Evolutionary conservation across 805 yeast genomes (phyloP), one percentile per base, ranked within the genome.

Genomic region (Pichia eremophila): DNA sequence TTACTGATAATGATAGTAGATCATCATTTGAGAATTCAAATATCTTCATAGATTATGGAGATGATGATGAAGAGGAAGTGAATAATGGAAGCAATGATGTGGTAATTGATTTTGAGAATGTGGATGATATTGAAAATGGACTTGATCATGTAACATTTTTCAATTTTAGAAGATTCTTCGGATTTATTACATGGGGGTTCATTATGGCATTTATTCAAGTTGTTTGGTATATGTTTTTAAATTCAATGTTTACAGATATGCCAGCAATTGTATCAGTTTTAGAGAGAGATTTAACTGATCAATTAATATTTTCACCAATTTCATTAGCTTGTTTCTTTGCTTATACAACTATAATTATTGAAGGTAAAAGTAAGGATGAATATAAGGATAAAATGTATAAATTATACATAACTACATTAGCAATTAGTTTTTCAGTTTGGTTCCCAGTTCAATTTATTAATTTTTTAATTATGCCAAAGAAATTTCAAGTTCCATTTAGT

Each of bases 111-210:
- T 51, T 49, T n/a, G 18, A 45, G 4, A 34, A 41, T 15, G 32
- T 29, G 3, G 25, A 39, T 19, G 8, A 12, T 8, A 8, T 14
- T 22, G 54, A 15, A 51, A 10, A 14, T 14, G 10, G 14, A 34
- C 7, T 15, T 14, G 4, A 27, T 29, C 22, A 40, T 5, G 17
- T n/a, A 5, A 29, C 17, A 15, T 8, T 44, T 29, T 91, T 84
- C 64, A 77, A 78, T 48, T 84, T 84, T 58, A 71, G 75, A 46
- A 73, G 96, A 53, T 75, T 88, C 60, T 73, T 81, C 0, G 85
- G 93, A 8, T 90, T 89, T 60, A 79, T 86, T 70, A 66, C 77
- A 40, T 90, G 97, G 96, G 97, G 98, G 2, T 78, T 85, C 47
- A 59, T 83, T 8, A 76, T 88, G 68, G 83, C 96, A 0, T 83